Evolutionary conservation across 2,329 filamentous ascomycete genomes (phyloP).

Genomic region (Lasiodiplodia gonubiensis): DNA sequence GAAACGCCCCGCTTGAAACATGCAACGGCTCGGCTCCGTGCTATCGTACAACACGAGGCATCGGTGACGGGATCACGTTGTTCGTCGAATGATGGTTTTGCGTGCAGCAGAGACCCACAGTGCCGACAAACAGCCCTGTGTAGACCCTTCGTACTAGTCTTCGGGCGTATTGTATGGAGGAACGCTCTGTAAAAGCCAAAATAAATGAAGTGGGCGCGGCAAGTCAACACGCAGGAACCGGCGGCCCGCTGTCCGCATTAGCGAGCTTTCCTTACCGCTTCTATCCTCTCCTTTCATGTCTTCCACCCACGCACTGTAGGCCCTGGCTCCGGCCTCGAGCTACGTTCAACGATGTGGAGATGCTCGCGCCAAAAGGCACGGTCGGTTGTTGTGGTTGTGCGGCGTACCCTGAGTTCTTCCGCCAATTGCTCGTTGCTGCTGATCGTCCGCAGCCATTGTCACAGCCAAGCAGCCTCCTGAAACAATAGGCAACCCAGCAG

Average conservation of each 20-base stretch:
- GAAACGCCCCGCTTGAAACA: constrained; percentile 23
- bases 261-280: constrained; percentile 6
- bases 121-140: not conserved
- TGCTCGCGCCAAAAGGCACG: not conserved
- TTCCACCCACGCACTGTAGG: not conserved
- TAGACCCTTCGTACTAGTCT: not conserved
- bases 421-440: not conserved
- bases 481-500: not conserved
- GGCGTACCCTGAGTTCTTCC: constrained; percentile 1
- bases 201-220: constrained; percentile 6
- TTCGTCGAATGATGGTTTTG: not conserved
- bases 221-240: constrained; percentile 16
- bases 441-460: constrained; percentile 10
- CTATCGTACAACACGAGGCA: not conserved
- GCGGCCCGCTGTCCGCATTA: constrained; percentile 19
- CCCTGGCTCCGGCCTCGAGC: not conserved
- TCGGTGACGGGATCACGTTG: not conserved
- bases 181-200: not conserved
- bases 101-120: not conserved
- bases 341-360: not conserved
- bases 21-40: constrained; percentile 8
- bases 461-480: constrained; percentile 12
- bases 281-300: not conserved
- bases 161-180: not conserved
- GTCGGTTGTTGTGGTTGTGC: not conserved